phyloP scores from a whole-genome alignment of 1,284 basidiomycete species.

The Papiliotrema terrestris region DNA sequence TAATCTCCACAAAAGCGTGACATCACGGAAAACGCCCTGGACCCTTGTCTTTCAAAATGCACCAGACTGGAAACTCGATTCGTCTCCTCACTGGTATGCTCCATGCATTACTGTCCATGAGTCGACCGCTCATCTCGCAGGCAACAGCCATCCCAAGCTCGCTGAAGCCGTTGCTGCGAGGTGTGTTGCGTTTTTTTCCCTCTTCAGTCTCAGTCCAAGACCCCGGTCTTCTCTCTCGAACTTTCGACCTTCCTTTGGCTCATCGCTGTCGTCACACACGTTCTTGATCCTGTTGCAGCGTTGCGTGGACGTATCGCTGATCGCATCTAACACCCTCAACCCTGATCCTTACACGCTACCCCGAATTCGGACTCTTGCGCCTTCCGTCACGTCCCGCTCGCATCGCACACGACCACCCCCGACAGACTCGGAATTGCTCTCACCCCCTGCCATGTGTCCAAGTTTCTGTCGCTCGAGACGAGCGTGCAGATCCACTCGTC shows the following conservation, averaged over 20 bases:
- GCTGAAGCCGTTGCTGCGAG: slow-evolving; percentile 89
- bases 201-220: too few species aligned
- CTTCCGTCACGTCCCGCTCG: slow-evolving; percentile 4
- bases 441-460: slow-evolving; percentile 86
- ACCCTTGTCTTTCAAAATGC: too few species aligned
- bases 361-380: not conserved
- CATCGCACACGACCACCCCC: not conserved
- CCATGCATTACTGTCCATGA: not conserved
- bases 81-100: slow-evolving; percentile 80
- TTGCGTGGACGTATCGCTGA: too few species aligned
- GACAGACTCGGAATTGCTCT: slow-evolving; percentile 83
- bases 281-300: not conserved
- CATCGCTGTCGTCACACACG: slow-evolving; percentile 44
- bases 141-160: slow-evolving; percentile 97
- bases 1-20: too few species aligned
- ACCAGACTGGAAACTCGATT: slow-evolving; percentile 84
- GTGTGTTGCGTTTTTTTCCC: slow-evolving; percentile 57
- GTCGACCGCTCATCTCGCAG: slow-evolving; percentile 51
- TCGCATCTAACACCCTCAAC: not conserved
- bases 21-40: too few species aligned
- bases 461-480: slow-evolving; percentile 94
- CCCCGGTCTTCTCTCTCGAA: too few species aligned
- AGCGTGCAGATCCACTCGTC: slow-evolving; percentile 90
- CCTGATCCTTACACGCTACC: not conserved
- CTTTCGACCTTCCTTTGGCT: slow-evolving; percentile 31